Percentiles rank a stretch among this genome's conserved stretches.
Evolutionary conservation across 164 flowering plant genomes (phyloP).

Genomic region (Macadamia integrifolia): DNA sequence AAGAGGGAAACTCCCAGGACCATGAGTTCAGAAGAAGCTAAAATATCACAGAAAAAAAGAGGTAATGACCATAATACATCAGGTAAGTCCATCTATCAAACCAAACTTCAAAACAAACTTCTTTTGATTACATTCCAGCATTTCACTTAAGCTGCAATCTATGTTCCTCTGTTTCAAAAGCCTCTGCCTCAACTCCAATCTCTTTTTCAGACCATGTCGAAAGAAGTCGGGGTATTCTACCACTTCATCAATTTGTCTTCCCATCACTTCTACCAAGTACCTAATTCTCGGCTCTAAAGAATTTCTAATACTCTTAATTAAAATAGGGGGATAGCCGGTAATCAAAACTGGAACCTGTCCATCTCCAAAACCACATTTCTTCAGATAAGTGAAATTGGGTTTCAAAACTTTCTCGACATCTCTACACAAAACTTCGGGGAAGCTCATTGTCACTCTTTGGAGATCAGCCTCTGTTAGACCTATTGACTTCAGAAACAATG

Average conservation of each 20-base stretch:
- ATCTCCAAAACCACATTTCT: conserved; percentile 49
- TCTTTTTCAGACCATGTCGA: conserved; percentile 75
- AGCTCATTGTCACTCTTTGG: conserved; percentile 53
- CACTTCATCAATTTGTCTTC: conserved; percentile 59
- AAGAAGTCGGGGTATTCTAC: conserved; percentile 80
- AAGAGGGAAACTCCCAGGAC: neutral
- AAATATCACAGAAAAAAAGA: neutral
- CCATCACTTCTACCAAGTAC: conserved; percentile 79
- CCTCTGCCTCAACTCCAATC: conserved; percentile 67
- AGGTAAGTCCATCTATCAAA: conserved; percentile 25
- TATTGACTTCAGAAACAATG: conserved; percentile 57
- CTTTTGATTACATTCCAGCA: conserved; percentile 74
- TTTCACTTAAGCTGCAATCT: conserved; percentile 74
- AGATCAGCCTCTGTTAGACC: conserved; percentile 59
- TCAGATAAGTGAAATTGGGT: conserved; percentile 59
- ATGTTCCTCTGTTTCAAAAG: conserved; percentile 48
- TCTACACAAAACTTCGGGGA: conserved; percentile 75
- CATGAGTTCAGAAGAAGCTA: neutral
- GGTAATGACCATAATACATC: conserved; percentile 11
- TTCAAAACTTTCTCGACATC: conserved; percentile 71
- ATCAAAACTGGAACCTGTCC: conserved; percentile 60
- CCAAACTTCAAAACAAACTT: conserved; percentile 64
- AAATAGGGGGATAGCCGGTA: conserved; percentile 71
- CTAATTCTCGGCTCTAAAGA: conserved; percentile 80
- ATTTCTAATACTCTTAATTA: conserved; percentile 80